Base-by-base conservation (phyloP, 2,329 filamentous ascomycete genomes). In the Colletotrichum ledebouriae region DNA sequence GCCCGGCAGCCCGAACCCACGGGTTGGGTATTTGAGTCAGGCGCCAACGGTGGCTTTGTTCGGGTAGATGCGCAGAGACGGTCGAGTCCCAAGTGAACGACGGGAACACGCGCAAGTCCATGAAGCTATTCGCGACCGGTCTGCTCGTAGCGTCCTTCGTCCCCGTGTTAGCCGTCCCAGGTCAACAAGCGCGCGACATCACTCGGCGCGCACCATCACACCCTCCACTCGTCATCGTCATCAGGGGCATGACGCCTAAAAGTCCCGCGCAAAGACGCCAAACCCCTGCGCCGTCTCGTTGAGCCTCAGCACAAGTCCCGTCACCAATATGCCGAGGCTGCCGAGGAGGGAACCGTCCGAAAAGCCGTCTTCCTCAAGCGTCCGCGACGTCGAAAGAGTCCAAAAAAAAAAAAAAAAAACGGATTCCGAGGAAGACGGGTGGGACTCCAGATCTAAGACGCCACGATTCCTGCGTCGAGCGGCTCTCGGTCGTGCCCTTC, bases 51-150 rank as follows among this genome's bases (percentile, higher is more conserved):
- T 44, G 59, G 57, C 2, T 25, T 44, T 52, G 17, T 3, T 17
- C 12, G 37, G 58, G 34, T 20, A 17, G 46, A 52, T 13, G 15
- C 33, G 15, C 46, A 41, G 20, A 22, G 11, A 42, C 53, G 50
- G 50, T 25, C 33, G 52, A 15, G 47, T n/a, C 15, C 13, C 7
- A 6, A 17, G 20, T 15, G 12, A 12, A 56, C 17, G 37, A 13
- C 3, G 52, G 52, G 34, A 56, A 22, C 2, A 42, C 37, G 25
- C 29, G 33, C n/a, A 12, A n/a, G 29, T 47, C 17, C 9, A 22
- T 61, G 47, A 53, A 53, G 59, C 59, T 46, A 61, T 61, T 61
- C 59, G 1, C 59, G 47, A n/a, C 56, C 42, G 56, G 49, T 33
- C 22, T 17, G 17, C 49, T 34, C 7, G 29, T 11, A 29, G 20